Evolutionary conservation across 495 filamentous ascomycete species (phyloP).

Genomic region (Penicillium samsonianum): DNA sequence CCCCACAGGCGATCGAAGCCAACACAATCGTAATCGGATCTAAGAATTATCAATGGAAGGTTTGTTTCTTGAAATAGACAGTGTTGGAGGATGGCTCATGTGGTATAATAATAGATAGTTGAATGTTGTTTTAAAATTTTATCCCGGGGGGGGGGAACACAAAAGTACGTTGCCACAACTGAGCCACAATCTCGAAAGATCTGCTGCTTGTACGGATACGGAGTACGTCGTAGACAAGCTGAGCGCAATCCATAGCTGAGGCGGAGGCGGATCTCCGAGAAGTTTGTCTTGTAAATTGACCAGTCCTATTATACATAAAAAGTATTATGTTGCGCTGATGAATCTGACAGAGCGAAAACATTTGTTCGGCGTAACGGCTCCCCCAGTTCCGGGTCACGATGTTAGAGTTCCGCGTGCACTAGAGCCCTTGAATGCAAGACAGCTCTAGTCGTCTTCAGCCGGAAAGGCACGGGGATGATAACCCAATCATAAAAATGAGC

Average conservation of each 20-base stretch:
- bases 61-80: background rate
- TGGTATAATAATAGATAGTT: background rate
- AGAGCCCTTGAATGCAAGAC: constrained; percentile 3
- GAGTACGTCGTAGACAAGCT: background rate
- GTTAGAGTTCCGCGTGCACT: constrained; percentile 1
- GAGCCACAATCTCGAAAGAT: constrained; percentile 7
- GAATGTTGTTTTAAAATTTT: background rate
- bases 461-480: background rate
- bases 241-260: background rate
- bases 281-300: constrained; percentile 2
- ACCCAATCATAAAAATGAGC: constrained; percentile 1
- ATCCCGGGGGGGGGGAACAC: background rate
- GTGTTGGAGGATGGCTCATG: background rate
- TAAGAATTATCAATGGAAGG: background rate
- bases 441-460: background rate
- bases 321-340: background rate
- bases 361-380: constrained; percentile 1
- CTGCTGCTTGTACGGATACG: background rate
- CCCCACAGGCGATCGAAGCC: constrained; percentile 4
- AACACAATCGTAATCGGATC: constrained; percentile 3
- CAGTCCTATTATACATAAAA: constrained; percentile 1
- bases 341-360: constrained; percentile 5
- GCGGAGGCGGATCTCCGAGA: background rate
- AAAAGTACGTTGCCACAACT: constrained; percentile 9
- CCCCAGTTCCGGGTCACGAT: constrained; percentile 2